Percentiles rank a stretch among this genome's conserved stretches.
phyloP scores from a whole-genome alignment of 805 yeast genomes.

The Myxozyma melibiosi region DNA sequence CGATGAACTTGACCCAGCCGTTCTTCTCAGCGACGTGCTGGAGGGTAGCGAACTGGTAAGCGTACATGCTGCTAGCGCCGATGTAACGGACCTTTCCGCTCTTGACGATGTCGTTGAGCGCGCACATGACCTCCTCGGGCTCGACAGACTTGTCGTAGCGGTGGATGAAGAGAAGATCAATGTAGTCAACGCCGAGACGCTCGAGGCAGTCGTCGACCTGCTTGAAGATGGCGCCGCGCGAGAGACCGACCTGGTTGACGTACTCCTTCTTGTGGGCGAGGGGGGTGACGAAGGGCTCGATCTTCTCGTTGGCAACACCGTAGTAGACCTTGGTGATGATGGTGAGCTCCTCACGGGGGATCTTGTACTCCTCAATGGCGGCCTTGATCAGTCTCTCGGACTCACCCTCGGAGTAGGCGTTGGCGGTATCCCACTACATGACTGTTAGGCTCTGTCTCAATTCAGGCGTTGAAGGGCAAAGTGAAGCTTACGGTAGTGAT shows the following conservation, averaged over 20 bases:
- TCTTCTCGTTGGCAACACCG: constrained; percentile 18
- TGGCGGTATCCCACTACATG: constrained; percentile 49
- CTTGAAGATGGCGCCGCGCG: constrained; percentile 52
- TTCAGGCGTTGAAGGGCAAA: background rate
- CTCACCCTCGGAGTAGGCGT: constrained; percentile 48
- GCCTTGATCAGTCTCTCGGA: constrained; percentile 53
- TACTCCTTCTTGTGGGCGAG: constrained; percentile 41
- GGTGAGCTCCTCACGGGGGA: constrained; percentile 56
- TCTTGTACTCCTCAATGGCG: constrained; percentile 54
- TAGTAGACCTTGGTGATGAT: constrained; percentile 52
- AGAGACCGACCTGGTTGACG: constrained; percentile 52
- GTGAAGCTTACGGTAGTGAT: constrained; percentile 42
- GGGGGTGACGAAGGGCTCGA: constrained; percentile 13
- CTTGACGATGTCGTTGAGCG: constrained; percentile 55
- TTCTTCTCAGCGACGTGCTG: constrained; percentile 59
- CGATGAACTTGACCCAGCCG: constrained; percentile 60
- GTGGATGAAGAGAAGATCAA: constrained; percentile 60
- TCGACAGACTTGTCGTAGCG: constrained; percentile 52
- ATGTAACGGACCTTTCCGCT: constrained; percentile 56
- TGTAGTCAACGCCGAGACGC: constrained; percentile 55
- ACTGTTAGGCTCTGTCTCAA: background rate
- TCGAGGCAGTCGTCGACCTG: constrained; percentile 46
- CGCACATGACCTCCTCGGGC: constrained; percentile 55
- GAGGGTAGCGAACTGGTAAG: constrained; percentile 53
- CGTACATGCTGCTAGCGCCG: constrained; percentile 65